Conservation (phyloP, 2,329 filamentous ascomycete genomes). For the Nothopassalora personata region DNA sequence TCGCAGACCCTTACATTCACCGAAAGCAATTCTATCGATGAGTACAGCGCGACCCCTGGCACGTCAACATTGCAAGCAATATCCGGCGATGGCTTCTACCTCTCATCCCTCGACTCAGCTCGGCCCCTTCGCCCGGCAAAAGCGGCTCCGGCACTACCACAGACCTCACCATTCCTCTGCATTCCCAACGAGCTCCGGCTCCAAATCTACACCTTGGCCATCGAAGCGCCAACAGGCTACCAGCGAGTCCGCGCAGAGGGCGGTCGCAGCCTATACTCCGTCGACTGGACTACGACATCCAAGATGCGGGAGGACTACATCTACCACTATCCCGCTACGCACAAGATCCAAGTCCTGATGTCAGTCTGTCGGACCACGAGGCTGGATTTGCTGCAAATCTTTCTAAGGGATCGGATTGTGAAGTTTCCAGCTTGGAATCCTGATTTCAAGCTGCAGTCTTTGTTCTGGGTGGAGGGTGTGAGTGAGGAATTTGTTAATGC, state of each 20-base stretch:
- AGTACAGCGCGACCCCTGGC: background rate
- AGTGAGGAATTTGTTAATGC: conserved; percentile 9
- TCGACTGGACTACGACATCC: conserved; percentile 1
- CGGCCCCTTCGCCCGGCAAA: background rate
- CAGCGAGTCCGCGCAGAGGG: background rate
- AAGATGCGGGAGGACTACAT: background rate
- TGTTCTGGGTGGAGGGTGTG: conserved; percentile 12
- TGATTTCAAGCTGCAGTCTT: conserved; percentile 17
- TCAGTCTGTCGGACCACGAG: conserved; percentile 4
- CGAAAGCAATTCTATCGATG: background rate
- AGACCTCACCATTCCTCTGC: background rate
- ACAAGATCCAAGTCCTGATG: background rate
- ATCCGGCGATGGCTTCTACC: background rate
- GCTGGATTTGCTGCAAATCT: conserved; percentile 8
- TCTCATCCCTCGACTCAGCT: background rate
- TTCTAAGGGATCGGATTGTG: conserved; percentile 13
- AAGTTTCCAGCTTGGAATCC: conserved; percentile 17
- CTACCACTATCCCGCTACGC: background rate
- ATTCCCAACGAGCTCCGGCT: conserved; percentile 15
- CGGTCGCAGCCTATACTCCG: background rate
- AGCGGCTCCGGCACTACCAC: background rate
- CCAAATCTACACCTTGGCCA: conserved; percentile 10
- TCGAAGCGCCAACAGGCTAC: background rate
- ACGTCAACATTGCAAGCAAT: background rate
- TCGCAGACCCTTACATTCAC: background rate